phyloP scores from a whole-genome alignment of 805 yeast genomes.

The Pichia scutulata region DNA sequence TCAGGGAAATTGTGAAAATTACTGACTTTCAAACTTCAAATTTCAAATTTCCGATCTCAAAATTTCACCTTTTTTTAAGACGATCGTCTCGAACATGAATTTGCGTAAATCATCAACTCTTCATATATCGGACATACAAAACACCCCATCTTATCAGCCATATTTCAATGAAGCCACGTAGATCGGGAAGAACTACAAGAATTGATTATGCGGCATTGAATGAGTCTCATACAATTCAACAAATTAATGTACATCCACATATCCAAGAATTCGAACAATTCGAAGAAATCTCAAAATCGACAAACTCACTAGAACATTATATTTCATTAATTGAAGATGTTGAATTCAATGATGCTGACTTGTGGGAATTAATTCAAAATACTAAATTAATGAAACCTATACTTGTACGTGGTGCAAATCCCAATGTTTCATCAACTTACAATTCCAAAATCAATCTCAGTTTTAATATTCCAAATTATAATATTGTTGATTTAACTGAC shows the following conservation, averaged over 20 bases:
- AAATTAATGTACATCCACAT: slow-evolving; percentile 54
- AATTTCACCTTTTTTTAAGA: neutral
- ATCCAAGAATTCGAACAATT: slow-evolving; percentile 25
- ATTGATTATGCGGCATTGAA: slow-evolving; percentile 76
- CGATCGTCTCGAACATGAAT: neutral
- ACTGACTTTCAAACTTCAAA: no score
- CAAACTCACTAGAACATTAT: neutral
- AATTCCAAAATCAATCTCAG: slow-evolving; percentile 8
- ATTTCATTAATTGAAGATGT: slow-evolving; percentile 8
- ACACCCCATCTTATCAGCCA: neutral
- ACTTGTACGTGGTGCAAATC: slow-evolving; percentile 24
- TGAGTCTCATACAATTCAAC: slow-evolving; percentile 53
- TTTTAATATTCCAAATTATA: slow-evolving; percentile 42
- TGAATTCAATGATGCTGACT: slow-evolving; percentile 19
- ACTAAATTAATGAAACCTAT: slow-evolving; percentile 28
- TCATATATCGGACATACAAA: no score
- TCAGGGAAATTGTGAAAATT: no score
- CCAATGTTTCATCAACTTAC: slow-evolving; percentile 9
- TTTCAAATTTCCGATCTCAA: no score
- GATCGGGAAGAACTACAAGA: slow-evolving; percentile 29
- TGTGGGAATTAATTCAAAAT: slow-evolving; percentile 19
- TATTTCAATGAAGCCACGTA: neutral
- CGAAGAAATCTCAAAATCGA: neutral
- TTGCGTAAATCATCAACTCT: no score
- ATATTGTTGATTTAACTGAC: slow-evolving; percentile 48